A percentile compares a stretch with the other conserved stretches of the same genome.
Conservation (phyloP, 345 rosid species). For the Alliaria petiolata region DNA sequence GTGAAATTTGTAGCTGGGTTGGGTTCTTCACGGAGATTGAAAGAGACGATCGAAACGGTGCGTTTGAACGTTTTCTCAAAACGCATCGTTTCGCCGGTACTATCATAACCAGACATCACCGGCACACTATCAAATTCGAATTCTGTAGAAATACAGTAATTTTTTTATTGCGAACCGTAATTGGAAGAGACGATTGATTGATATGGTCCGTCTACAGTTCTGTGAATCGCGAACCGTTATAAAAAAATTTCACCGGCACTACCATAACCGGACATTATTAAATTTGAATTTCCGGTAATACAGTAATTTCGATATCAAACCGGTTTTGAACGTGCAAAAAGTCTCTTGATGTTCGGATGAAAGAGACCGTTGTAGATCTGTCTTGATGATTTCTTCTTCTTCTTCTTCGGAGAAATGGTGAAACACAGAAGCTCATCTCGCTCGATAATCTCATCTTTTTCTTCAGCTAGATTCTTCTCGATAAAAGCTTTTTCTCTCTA, state of each 20-base stretch:
- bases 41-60: constrained; percentile 27
- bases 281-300: background rate
- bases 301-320: constrained; percentile 1
- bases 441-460: constrained; percentile 9
- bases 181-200: no score
- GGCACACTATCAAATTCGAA: background rate
- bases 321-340: constrained; percentile 11
- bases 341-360: constrained; percentile 1
- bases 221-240: background rate
- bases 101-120: background rate
- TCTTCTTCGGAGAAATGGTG: constrained; percentile 25
- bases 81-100: background rate
- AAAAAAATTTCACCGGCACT: background rate
- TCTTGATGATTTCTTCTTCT: constrained; percentile 5
- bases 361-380: constrained; percentile 41
- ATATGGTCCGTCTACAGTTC: no score
- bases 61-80: background rate
- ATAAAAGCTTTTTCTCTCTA: constrained; percentile 28
- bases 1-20: constrained; percentile 2
- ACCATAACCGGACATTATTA: background rate
- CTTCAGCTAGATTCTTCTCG: constrained; percentile 25
- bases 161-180: no score
- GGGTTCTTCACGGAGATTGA: constrained; percentile 10
- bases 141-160: background rate
- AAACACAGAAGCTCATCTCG: constrained; percentile 32